These are phyloP conservation scores for Coffea eugenioides DNA, from an alignment of 257 asterid species.

Conservation along the genomic window DNA sequence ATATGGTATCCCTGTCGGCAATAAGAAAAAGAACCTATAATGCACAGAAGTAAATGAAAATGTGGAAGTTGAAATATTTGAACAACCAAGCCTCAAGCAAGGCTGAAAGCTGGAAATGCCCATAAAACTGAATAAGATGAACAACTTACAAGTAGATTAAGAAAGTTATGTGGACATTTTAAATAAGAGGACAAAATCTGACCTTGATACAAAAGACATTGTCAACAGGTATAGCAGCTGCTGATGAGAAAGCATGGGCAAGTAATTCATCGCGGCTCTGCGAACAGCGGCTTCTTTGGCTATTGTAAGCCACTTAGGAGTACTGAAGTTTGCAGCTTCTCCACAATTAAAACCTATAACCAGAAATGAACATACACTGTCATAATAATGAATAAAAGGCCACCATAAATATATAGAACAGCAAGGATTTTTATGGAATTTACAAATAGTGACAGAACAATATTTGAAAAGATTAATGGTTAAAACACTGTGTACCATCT, in stretches of 20 bases:
- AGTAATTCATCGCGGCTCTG: slow-evolving; percentile 96
- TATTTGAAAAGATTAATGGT: background rate
- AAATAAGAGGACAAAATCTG: slow-evolving; percentile 21
- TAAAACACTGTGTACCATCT: background rate
- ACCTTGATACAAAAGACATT: slow-evolving; percentile 96
- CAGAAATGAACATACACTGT: slow-evolving; percentile 12
- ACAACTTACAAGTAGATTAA: background rate
- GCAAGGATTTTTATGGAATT: background rate
- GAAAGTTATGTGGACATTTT: background rate
- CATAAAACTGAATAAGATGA: background rate
- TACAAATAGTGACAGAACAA: background rate
- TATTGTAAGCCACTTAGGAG: slow-evolving; percentile 90
- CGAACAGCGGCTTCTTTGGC: slow-evolving; percentile 99
- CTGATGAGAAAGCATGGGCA: slow-evolving; percentile 99
- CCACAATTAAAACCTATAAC: slow-evolving; percentile 91
- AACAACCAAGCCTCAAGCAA: background rate
- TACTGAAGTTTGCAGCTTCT: slow-evolving; percentile 98
- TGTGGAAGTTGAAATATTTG: background rate
- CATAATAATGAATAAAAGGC: background rate
- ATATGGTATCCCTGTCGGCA: background rate
- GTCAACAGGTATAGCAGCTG: slow-evolving; percentile 88
- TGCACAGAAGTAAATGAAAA: background rate
- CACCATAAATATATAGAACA: background rate
- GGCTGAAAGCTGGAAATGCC: background rate
- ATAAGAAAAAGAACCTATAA: background rate